These are phyloP conservation scores for Trypanosoma scelopori DNA, from an alignment of 208 protist genomes.

Conservation along the genomic window DNA sequence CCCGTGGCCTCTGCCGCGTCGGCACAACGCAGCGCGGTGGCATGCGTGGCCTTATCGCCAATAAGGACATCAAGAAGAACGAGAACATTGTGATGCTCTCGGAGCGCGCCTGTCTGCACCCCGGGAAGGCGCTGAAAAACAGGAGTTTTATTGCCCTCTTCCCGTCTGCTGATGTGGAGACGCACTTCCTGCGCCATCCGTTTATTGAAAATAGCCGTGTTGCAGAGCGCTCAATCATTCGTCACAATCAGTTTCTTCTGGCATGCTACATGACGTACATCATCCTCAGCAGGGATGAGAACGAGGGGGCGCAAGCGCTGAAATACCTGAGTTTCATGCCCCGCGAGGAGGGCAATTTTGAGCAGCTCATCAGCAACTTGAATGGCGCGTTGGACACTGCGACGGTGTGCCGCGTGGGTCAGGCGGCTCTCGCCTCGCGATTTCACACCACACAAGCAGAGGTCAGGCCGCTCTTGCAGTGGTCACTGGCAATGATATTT, in stretches of 20 bases:
- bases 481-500: constrained; percentile 75
- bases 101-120: constrained; percentile 58
- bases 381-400: constrained; percentile 54
- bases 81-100: constrained; percentile 80
- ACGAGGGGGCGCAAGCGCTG: constrained; percentile 39
- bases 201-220: constrained; percentile 71
- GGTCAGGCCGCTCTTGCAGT: constrained; percentile 59
- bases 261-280: constrained; percentile 79
- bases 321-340: constrained; percentile 78
- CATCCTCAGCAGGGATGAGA: constrained; percentile 38
- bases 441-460: constrained; percentile 70
- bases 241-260: constrained; percentile 78
- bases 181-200: constrained; percentile 28
- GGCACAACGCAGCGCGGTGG: constrained; percentile 30
- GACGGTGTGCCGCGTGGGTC: constrained; percentile 47
- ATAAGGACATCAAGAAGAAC: constrained; percentile 66
- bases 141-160: constrained; percentile 49
- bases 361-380: constrained; percentile 59
- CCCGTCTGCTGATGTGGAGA: constrained; percentile 30
- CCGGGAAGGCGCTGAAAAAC: constrained; percentile 45
- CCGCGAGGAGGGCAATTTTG: constrained; percentile 78
- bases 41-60: constrained; percentile 74
- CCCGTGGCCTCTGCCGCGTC: constrained; percentile 60
- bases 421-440: constrained; percentile 41
- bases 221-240: constrained; percentile 57